Percentiles rank a stretch among this genome's conserved stretches.
These are phyloP conservation scores for Geranium rotundifolium DNA, from an alignment of 345 rosid genomes.

Conservation along the genomic window DNA sequence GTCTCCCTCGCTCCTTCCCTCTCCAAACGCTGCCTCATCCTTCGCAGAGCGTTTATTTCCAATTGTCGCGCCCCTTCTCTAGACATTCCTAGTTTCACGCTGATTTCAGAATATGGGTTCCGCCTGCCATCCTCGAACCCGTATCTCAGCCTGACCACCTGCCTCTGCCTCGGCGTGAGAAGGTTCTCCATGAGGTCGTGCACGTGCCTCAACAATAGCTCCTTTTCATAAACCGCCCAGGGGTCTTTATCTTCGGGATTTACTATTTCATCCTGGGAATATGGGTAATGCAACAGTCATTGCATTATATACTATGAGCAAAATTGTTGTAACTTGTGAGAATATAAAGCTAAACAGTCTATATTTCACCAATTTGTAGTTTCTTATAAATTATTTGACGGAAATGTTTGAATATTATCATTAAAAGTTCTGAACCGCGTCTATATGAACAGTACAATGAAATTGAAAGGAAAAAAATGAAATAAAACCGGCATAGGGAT, in stretches of 20 bases:
- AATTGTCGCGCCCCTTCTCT: constrained; percentile 77
- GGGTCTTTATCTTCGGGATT: too few species aligned
- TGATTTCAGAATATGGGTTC: constrained; percentile 56
- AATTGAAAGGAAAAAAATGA: too few species aligned
- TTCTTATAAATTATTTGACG: too few species aligned
- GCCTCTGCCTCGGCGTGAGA: constrained; percentile 61
- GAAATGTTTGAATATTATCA: background rate
- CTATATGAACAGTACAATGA: too few species aligned
- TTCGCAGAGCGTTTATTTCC: constrained; percentile 63
- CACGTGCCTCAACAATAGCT: constrained; percentile 58
- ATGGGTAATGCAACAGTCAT: too few species aligned
- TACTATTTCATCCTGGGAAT: too few species aligned
- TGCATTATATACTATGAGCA: too few species aligned
- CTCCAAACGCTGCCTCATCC: constrained; percentile 53
- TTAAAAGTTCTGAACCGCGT: background rate
- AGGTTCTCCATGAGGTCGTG: constrained; percentile 33
- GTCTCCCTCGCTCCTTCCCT: constrained; percentile 37
- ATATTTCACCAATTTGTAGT: too few species aligned
- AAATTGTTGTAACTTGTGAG: too few species aligned
- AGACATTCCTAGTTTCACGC: constrained; percentile 43
- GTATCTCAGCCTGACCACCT: constrained; percentile 59
- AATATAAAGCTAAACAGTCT: too few species aligned
- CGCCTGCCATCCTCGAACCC: constrained; percentile 60
- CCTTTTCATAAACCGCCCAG: constrained; percentile 23
- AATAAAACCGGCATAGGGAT: too few species aligned